Evolutionary conservation across 768 basidiomycete species (phyloP), one percentile per base, ranked within the genome.

Genomic region (Boletellus ananiceps): DNA sequence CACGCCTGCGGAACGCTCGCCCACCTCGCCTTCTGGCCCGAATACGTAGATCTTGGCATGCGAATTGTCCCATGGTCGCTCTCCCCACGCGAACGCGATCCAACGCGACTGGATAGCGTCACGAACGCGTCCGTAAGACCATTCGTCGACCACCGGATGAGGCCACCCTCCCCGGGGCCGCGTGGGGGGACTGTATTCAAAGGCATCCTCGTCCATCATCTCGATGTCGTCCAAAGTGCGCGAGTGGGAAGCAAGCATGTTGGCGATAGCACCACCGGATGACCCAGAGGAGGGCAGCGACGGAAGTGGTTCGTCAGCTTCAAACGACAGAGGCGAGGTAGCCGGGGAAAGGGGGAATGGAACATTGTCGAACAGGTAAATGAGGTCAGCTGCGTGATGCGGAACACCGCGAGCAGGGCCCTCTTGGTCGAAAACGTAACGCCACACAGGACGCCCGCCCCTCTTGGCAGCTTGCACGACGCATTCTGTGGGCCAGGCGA

Each of bases 391-490:
- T 1, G 77, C 81, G 60, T 88, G 84, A 59, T 87, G 86, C 2
- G 86, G 80, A 16, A 79, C 63, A 13, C 80, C 80, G 40, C 80
- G 74, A 19, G 75, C 71, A 8, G 86, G 84, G 1, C 83, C 79
- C 57, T 87, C 88, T 68, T 90, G 88, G 66, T 90, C 88, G 61
- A 90, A 90, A 15, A 87, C 80, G 57, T 86, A 90, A 49, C 88
- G 76, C 82, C 82, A 90, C 5, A 88, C 85, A n/a, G 77, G 77
- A 35, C 71, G 71, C 1, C 81, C 84, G 13, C 75, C 74, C 15
- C 65, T 70, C 46, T 74, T 74, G 2, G 79, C 75, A 46, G 73
- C 74, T 44, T 75, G 69, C 3, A 76, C 78, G 32, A 84, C 69
- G 52, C 82, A 79, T 21, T 90, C 82, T 1, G 82, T 84, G 9